Evolutionary conservation across 2,329 filamentous ascomycete species (phyloP), one percentile per base, ranked within the genome.

Genomic region (Colletotrichum navitas): DNA sequence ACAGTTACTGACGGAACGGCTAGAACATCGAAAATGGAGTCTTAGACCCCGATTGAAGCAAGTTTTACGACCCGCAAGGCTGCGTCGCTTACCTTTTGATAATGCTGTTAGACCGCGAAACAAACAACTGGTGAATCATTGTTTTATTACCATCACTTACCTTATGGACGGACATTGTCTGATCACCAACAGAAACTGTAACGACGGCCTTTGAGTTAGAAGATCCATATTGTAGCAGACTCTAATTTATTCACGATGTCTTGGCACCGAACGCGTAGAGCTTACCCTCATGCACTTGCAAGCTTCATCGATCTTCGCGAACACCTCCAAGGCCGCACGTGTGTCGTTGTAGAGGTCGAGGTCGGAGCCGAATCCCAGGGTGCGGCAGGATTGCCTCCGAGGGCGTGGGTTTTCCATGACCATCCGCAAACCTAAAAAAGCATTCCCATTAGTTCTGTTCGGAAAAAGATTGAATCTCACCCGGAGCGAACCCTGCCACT

Each of bases 341-440:
- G 14, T 56, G 21, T 39, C n/a, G 2, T 41, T 1, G 29, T 18
- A 1, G 5, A n/a, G 12, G n/a, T 16, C 1, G 3, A 11, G 6
- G 5, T 18, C 12, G 6, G 2, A 10, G n/a, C n/a, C 21, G n/a
- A 2, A 8, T 36, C 21, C n/a, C 12, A 24, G n/a, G 11, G 24
- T 55, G 2, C 21, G 34, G 21, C 10, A 1, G 32, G 11, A 18
- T 16, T 21, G 51, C 18, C 16, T 5, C 12, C 7, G 36, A 21
- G 16, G 16, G 26, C 4, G 11, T 10, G 10, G 21, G 0, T 24
- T 7, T 39, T 34, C 51, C 10, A 32, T 34, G 3, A n/a, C 2
- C 1, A n/a, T 8, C 16, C 2, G 10, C 14, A 11, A 8, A n/a
- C 8, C 3, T 12, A 10, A 18, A 2, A 2, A 11, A 18, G 4